Percentiles rank a stretch among this genome's conserved stretches.
phyloP scores from a whole-genome alignment of 345 rosid genomes.

The Salix koriyanagi region DNA sequence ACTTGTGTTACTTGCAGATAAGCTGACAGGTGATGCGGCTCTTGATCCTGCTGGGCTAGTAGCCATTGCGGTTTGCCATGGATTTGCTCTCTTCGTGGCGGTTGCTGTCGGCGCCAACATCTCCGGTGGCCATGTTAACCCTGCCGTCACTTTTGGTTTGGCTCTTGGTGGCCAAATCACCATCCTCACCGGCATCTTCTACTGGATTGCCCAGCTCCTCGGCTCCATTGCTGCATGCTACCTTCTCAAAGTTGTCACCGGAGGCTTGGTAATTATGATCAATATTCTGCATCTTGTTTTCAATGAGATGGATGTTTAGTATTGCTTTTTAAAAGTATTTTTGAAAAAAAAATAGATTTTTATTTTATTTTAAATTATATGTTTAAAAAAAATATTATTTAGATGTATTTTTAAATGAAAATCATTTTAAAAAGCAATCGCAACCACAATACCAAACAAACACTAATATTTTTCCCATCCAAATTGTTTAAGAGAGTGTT shows the following conservation, averaged over 20 bases:
- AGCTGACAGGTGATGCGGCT: slow-evolving; percentile 71
- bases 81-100: slow-evolving; percentile 88
- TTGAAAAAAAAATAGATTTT: too few species aligned
- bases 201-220: slow-evolving; percentile 87
- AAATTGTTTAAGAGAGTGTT: too few species aligned
- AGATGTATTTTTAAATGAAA: too few species aligned
- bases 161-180: slow-evolving; percentile 94
- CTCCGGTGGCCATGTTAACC: slow-evolving; percentile 96
- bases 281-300: background rate
- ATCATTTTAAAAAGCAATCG: too few species aligned
- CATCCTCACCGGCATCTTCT: slow-evolving; percentile 78
- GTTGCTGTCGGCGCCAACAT: slow-evolving; percentile 83
- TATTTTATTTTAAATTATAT: too few species aligned
- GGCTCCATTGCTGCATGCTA: slow-evolving; percentile 85
- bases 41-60: slow-evolving; percentile 86
- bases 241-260: slow-evolving; percentile 72
- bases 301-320: background rate
- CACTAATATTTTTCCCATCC: too few species aligned
- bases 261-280: slow-evolving; percentile 64
- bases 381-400: too few species aligned
- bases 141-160: slow-evolving; percentile 87
- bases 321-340: too few species aligned
- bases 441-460: too few species aligned
- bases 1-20: slow-evolving; percentile 32
- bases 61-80: slow-evolving; percentile 81